phyloP scores from a whole-genome alignment of 345 rosid genomes.

The Melaleuca alternifolia region DNA sequence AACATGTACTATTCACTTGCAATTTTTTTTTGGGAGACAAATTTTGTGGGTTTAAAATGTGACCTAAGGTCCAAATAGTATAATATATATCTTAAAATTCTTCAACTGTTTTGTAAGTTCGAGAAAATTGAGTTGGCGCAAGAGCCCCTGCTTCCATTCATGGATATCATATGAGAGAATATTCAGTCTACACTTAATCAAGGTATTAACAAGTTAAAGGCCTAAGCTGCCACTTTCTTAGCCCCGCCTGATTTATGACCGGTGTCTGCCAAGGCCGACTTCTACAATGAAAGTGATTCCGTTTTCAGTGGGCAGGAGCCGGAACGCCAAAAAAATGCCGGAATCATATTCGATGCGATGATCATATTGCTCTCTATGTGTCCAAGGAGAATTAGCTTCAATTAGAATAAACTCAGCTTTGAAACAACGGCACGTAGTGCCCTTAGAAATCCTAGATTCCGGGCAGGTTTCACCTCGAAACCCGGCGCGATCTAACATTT shows the following conservation, averaged over 20 bases:
- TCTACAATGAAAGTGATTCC: neutral
- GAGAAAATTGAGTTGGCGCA: neutral
- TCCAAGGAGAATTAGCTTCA: neutral
- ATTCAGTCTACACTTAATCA: neutral
- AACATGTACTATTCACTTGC: too few species aligned
- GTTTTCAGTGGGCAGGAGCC: neutral
- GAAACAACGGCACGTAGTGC: neutral
- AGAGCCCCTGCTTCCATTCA: neutral
- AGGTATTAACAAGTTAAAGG: neutral
- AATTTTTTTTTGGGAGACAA: too few species aligned
- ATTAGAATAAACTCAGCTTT: neutral
- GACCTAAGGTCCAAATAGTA: too few species aligned
- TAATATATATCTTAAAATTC: neutral
- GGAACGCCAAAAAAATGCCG: neutral
- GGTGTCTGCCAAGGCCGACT: neutral
- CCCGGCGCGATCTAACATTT: neutral
- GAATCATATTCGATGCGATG: neutral
- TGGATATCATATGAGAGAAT: neutral
- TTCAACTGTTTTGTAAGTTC: neutral
- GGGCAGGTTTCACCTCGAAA: neutral
- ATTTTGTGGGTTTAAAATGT: too few species aligned
- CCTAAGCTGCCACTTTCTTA: neutral
- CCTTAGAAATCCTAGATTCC: neutral
- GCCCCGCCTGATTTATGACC: neutral
- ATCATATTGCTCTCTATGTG: neutral